Percentiles rank a stretch among this genome's conserved stretches.
phyloP scores from a whole-genome alignment of 495 filamentous ascomycete genomes.

The Talaromyces liani region DNA sequence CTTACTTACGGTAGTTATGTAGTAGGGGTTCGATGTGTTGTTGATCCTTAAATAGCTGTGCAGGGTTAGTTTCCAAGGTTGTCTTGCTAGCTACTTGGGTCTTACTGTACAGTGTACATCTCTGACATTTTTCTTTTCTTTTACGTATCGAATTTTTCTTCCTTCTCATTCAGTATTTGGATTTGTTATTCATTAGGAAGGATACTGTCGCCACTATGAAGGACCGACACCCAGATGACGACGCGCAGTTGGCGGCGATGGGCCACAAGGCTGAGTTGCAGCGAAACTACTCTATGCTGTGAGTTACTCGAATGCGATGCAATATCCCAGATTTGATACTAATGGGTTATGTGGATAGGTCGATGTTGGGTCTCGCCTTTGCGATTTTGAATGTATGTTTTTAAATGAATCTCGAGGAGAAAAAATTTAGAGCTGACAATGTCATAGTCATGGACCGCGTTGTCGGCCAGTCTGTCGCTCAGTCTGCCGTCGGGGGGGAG shows the following conservation, averaged over 20 bases:
- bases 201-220: not conserved
- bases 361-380: slow-evolving; percentile 48
- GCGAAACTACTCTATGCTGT: slow-evolving; percentile 46
- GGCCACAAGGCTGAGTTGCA: slow-evolving; percentile 60
- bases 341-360: slow-evolving; percentile 16
- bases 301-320: slow-evolving; percentile 10
- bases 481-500: slow-evolving; percentile 42
- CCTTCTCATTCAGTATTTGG: not conserved
- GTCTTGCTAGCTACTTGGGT: not conserved
- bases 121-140: not conserved
- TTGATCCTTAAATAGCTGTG: not conserved
- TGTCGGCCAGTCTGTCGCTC: slow-evolving; percentile 41
- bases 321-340: not conserved
- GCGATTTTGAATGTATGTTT: slow-evolving; percentile 43
- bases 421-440: slow-evolving; percentile 9
- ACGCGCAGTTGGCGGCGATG: slow-evolving; percentile 53
- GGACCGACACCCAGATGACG: slow-evolving; percentile 21
- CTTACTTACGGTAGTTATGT: no score
- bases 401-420: not conserved
- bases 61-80: not conserved
- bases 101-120: not conserved
- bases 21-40: no score
- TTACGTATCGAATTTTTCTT: slow-evolving; percentile 2
- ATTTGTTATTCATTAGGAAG: not conserved
- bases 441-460: slow-evolving; percentile 43